Conservation (phyloP, 164 flowering plant genomes). For the Euptelea pleiosperma region DNA sequence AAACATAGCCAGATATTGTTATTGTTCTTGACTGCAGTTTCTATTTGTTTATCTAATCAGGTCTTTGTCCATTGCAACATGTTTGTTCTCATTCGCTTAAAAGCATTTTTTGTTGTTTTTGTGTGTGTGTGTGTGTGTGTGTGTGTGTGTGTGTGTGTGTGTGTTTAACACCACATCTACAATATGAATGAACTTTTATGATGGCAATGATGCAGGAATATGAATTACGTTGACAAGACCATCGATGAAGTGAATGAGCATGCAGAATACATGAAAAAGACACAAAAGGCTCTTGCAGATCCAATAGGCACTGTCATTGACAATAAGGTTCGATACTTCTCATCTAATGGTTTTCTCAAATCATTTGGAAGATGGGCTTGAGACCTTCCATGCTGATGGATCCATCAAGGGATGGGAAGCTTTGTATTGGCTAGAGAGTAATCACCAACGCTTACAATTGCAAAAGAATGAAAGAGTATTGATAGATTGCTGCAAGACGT, state of each 20-base stretch:
- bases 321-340: conserved; percentile 12
- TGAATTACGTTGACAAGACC: conserved; percentile 16
- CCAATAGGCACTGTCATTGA: conserved; percentile 12
- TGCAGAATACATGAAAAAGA: conserved; percentile 18
- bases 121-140: too few relatives aligned
- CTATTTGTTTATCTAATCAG: too few relatives aligned
- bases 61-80: too few relatives aligned
- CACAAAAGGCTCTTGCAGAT: conserved; percentile 15
- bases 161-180: too few relatives aligned
- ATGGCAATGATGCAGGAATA: conserved; percentile 9
- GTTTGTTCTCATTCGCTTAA: too few relatives aligned
- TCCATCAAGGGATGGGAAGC: background rate
- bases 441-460: too few relatives aligned
- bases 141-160: too few relatives aligned
- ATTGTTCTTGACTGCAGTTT: too few relatives aligned
- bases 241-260: conserved; percentile 17
- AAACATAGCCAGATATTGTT: too few relatives aligned
- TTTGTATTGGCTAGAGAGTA: conserved; percentile 4
- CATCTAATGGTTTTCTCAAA: background rate
- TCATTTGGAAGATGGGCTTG: background rate
- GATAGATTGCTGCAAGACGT: too few relatives aligned
- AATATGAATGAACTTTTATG: too few relatives aligned
- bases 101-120: too few relatives aligned
- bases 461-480: background rate
- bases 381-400: background rate